phyloP scores from a whole-genome alignment of 495 filamentous ascomycete species.

The Jackrogersella minutella region DNA sequence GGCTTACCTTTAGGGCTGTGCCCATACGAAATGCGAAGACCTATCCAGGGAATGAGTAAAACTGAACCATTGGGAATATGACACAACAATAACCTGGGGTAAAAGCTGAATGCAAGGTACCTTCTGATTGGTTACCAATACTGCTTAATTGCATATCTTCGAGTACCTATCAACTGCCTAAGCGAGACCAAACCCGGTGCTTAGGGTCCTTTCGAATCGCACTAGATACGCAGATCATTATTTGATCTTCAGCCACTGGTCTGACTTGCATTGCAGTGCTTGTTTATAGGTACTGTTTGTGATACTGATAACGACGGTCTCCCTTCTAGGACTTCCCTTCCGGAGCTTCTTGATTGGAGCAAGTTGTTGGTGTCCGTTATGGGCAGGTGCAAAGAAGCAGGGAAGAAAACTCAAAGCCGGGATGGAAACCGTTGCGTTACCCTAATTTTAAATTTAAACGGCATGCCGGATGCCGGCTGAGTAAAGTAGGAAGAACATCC shows the following conservation, averaged over 20 bases:
- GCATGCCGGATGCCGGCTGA: neutral
- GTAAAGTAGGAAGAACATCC: neutral
- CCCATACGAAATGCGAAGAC: too few species aligned
- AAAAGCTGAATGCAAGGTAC: too few species aligned
- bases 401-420: neutral
- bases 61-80: too few species aligned
- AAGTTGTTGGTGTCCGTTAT: neutral
- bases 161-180: neutral
- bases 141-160: neutral
- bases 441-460: slow-evolving; percentile 4
- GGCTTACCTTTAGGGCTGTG: too few species aligned
- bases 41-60: too few species aligned
- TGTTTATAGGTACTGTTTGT: neutral
- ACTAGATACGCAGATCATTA: slow-evolving; percentile 19
- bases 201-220: neutral
- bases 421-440: neutral
- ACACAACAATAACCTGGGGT: too few species aligned
- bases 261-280: slow-evolving; percentile 5
- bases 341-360: slow-evolving; percentile 17
- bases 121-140: too few species aligned
- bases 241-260: slow-evolving; percentile 24
- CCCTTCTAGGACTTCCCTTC: too few species aligned
- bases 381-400: slow-evolving; percentile 6
- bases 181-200: too few species aligned
- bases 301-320: neutral